Evolutionary conservation across 306 rosid genomes (phyloP), one percentile per base, ranked within the genome.

Genomic region (Lathyrus tuberosus): DNA sequence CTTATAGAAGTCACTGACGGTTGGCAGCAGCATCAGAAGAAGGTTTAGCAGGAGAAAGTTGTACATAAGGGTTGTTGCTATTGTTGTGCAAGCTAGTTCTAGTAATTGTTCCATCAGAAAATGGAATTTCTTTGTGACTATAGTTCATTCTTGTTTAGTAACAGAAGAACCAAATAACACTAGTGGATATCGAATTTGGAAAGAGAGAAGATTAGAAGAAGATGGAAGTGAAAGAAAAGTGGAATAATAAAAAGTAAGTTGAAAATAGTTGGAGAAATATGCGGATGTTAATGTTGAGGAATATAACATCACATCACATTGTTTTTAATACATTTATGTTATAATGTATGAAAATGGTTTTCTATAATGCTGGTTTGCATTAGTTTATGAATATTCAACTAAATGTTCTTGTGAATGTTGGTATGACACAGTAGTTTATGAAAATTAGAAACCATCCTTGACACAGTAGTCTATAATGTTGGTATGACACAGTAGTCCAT

Each of bases 1-100:
- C 57, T 65, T 14, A 0, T 24, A 46, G 71, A 43, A 73, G 73
- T 40, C 10, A 71, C 90, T 85, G 46, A 85, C 96, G 65, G 38
- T 81, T 80, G 37, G 70, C 2, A 61, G 75, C 65, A 51, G 87
- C 59, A 20, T 20, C 22, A 35, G 84, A 59, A 44, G 83, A 44
- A 61, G 22, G 20, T 15, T 53, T 53, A 53, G 60, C 60, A 22
- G 60, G 60, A 10, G 82, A 68, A 60, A 56, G 62, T 3, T 73
- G 72, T 65, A 83, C 75, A 49, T 81, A 85, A 52, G 92, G 92
- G 73, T 83, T 81, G 57, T 72, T 46, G 68, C 1, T 71, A 59
- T 28, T 60, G 69, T 35, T 52, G 42, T 37, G 41, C 7, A 46
- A 15, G 65, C 28, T 63, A 31, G 67, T n/a, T 10, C 41, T 49